Evolutionary conservation across 2,329 filamentous ascomycete species (phyloP).

Genomic region (Tolypocladium cylindrosporum): DNA sequence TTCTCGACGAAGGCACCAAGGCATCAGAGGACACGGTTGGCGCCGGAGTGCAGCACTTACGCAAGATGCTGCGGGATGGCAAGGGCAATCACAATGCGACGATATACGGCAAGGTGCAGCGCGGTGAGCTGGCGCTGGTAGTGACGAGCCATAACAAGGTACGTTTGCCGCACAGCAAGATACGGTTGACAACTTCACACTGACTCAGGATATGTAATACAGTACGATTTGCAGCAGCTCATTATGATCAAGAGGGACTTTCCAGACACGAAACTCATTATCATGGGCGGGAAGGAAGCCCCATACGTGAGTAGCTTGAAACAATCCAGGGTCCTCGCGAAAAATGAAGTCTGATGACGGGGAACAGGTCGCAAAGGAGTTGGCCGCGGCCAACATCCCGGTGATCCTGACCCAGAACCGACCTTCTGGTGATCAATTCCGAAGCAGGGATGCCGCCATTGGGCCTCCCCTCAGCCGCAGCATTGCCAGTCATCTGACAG

Average conservation of each 20-base stretch:
- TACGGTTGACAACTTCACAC: neutral
- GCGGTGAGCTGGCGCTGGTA: conserved; percentile 27
- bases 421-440: neutral
- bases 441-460: conserved; percentile 14
- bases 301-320: neutral
- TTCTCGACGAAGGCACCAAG: conserved; percentile 23
- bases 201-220: neutral
- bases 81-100: conserved; percentile 20
- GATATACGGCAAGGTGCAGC: conserved; percentile 25
- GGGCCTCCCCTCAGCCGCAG: conserved; percentile 31
- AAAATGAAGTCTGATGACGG: neutral
- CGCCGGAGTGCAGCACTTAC: conserved; percentile 19
- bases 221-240: neutral
- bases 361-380: neutral
- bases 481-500: conserved; percentile 25
- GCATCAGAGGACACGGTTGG: conserved; percentile 14
- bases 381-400: neutral
- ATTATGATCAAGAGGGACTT: neutral
- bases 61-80: conserved; percentile 24
- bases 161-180: conserved; percentile 25
- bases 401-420: neutral
- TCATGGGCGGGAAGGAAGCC: neutral
- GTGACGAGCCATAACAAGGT: conserved; percentile 28
- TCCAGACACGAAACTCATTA: neutral
- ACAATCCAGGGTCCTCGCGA: neutral